phyloP scores from a whole-genome alignment of 345 rosid species.

The Syzygium grande region DNA sequence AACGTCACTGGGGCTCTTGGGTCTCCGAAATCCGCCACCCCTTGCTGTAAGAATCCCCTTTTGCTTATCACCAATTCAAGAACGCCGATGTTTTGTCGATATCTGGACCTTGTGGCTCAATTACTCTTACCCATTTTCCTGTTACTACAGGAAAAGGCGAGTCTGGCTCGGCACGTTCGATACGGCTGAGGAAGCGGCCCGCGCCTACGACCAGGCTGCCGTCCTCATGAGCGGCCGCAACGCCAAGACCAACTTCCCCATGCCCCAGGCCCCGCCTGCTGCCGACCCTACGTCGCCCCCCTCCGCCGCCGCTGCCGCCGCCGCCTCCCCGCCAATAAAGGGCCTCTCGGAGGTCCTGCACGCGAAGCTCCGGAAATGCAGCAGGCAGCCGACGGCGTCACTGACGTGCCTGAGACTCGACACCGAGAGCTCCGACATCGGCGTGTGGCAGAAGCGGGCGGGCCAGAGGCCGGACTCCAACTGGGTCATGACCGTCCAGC shows the following conservation, averaged over 20 bases:
- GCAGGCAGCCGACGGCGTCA: constrained; percentile 44
- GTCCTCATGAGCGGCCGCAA: constrained; percentile 46
- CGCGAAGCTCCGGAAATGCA: constrained; percentile 46
- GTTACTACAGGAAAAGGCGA: constrained; percentile 34
- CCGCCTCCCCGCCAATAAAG: not conserved
- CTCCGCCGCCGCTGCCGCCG: not conserved
- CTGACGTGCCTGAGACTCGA: constrained; percentile 54
- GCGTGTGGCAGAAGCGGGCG: constrained; percentile 57
- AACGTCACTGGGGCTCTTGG: constrained; percentile 74
- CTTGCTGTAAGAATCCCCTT: constrained; percentile 22
- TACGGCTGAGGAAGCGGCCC: constrained; percentile 54
- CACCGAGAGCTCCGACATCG: constrained; percentile 51
- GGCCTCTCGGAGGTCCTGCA: constrained; percentile 32
- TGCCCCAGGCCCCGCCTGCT: constrained; percentile 4
- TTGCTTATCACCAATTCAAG: not conserved
- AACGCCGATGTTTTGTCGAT: not conserved
- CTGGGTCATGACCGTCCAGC: constrained; percentile 54
- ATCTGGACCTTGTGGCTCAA: not conserved
- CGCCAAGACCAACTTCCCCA: constrained; percentile 52
- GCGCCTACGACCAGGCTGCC: constrained; percentile 52
- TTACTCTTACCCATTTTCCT: not conserved
- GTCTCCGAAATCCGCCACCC: constrained; percentile 63
- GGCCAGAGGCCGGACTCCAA: constrained; percentile 40
- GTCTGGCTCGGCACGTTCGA: constrained; percentile 61
- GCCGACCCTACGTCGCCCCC: not conserved